These are phyloP conservation scores for Byssothecium circinans DNA, from an alignment of 2,329 filamentous ascomycete genomes.

Conservation along the genomic window DNA sequence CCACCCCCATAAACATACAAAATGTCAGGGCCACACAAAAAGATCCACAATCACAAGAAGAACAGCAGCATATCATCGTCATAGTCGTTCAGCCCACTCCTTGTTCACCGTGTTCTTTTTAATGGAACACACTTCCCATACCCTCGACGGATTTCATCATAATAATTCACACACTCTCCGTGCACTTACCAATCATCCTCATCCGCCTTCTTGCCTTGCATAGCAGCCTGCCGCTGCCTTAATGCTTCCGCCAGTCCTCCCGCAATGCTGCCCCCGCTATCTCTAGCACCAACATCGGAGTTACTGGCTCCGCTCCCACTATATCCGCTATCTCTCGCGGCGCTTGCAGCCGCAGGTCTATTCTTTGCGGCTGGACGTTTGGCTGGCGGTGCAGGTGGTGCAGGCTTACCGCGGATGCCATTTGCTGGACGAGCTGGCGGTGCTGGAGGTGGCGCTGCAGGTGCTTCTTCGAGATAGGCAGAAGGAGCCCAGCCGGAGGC, in stretches of 20 bases:
- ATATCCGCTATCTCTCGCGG: conserved; percentile 67
- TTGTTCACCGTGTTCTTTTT: too few relatives aligned
- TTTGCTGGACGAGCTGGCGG: conserved; percentile 60
- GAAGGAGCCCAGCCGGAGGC: conserved; percentile 93
- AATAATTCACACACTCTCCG: neutral
- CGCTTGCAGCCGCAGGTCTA: conserved; percentile 64
- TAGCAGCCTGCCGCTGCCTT: conserved; percentile 53
- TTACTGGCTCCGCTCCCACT: conserved; percentile 45
- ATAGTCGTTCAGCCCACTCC: neutral
- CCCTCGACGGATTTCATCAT: too few relatives aligned
- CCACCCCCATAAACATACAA: neutral
- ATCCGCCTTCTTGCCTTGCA: conserved; percentile 45
- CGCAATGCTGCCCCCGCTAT: conserved; percentile 49
- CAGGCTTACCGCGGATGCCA: conserved; percentile 62
- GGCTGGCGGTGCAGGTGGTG: conserved; percentile 74
- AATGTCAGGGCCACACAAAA: neutral
- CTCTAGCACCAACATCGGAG: conserved; percentile 42
- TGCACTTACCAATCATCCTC: conserved; percentile 42
- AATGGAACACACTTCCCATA: too few relatives aligned
- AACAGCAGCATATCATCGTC: neutral
- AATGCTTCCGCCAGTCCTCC: conserved; percentile 55
- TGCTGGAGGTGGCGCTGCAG: conserved; percentile 50
- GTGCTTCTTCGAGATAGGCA: conserved; percentile 87
- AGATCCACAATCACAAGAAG: neutral
- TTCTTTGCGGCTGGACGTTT: conserved; percentile 75